Conservation (phyloP, 2,329 filamentous ascomycete species). For the Paraphoma sp. region DNA sequence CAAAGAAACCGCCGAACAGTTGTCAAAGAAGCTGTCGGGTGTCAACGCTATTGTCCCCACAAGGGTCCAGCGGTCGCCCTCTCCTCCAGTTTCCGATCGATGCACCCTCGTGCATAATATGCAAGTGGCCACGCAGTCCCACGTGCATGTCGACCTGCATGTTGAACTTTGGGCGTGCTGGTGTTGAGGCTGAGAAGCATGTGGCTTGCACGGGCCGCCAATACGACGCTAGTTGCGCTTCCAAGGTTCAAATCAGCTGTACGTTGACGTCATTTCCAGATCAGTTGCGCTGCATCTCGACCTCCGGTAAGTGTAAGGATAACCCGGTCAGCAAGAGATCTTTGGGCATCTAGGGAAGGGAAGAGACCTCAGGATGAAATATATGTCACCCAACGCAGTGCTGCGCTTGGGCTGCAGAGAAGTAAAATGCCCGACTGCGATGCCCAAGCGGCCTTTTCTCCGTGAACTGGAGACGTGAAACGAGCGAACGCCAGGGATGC, state of each 20-base stretch:
- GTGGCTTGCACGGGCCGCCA: background rate
- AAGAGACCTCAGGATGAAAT: background rate
- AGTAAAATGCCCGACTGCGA: background rate
- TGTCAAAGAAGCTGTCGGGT: background rate
- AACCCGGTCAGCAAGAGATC: background rate
- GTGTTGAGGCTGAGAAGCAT: slow-evolving; percentile 19
- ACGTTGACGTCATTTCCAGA: slow-evolving; percentile 27
- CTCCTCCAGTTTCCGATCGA: background rate
- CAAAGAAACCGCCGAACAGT: background rate
- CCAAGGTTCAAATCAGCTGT: background rate
- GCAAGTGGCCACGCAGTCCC: background rate
- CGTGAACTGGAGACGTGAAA: background rate
- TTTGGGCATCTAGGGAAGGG: background rate
- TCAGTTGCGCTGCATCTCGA: background rate
- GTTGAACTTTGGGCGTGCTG: background rate
- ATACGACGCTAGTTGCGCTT: background rate
- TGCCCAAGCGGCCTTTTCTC: background rate
- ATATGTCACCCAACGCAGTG: background rate
- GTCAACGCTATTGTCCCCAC: background rate
- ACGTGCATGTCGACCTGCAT: background rate
- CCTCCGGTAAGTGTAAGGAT: background rate
- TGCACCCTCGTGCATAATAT: background rate
- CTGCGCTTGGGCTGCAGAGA: background rate
- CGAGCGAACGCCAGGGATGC: background rate
- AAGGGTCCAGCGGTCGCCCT: background rate